Base-by-base conservation (phyloP, 345 rosid genomes). In the Mangifera indica region DNA sequence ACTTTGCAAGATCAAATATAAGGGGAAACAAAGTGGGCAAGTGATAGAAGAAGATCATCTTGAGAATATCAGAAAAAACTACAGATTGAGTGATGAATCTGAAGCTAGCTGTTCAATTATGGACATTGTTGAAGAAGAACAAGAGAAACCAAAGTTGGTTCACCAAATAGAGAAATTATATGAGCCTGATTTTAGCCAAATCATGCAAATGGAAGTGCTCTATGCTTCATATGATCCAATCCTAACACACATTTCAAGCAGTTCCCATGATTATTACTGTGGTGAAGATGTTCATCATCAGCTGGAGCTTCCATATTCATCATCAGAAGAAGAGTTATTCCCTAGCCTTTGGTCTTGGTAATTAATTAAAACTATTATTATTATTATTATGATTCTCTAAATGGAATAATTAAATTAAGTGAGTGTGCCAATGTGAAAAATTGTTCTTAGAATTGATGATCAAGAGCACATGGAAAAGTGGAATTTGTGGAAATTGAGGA, bases 1-100 rank as follows among this genome's bases (percentile, higher is more conserved):
- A 25, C 54, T 63, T 63, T 63, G 67, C 13, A 63, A 45, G 54
- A 63, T 63, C 67, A 63, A 63, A 63, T 63, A 44, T 45, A 63
- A 63, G 34, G 32, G 32, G 24, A 63, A 63, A 13, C 32, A 52
- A 13, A 63, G 34, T 14, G 53, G 24, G 1, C 54, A 45, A 63
- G 54, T 37, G 42, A 7, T 37, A 37, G 42, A 37, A 37, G 42
- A 7, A 37, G 42, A 37, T 37, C 42, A 37, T 6, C 7, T 37
- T 11, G 49, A 62, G 66, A 62, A 40, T 40, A n/a, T 62, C 8
- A 20, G 21, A n/a, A 62, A 44, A 29, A 37, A 37, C 7, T 37
- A 37, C 42, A 37, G 42, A 37, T 37, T 37, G 15, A 49, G 18
- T 49, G 14, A 49, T 6, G 53, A 49, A 13, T 49, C 53, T 49